Evolutionary conservation across 2,329 filamentous ascomycete species (phyloP).

Genomic region (Neopestalotiopsis clavispora): DNA sequence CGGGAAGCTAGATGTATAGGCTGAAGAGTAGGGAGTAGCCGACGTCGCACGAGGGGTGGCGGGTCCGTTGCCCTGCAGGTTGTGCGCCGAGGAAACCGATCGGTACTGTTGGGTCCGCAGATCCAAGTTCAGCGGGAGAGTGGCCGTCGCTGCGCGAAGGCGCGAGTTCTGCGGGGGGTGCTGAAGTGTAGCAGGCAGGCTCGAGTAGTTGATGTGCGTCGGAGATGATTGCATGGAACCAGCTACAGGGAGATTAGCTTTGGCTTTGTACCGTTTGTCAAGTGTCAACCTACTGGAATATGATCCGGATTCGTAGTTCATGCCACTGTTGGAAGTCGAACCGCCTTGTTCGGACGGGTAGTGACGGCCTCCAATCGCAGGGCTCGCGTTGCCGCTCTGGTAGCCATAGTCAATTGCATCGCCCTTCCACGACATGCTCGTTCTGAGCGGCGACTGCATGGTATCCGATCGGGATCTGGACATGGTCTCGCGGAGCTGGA

Average conservation of each 20-base stretch:
- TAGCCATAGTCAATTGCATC: slow-evolving; percentile 64
- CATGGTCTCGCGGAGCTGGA: slow-evolving; percentile 63
- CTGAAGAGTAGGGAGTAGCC: slow-evolving; percentile 47
- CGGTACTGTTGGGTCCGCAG: slow-evolving; percentile 36
- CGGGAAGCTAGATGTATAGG: slow-evolving; percentile 56
- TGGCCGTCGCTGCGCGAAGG: slow-evolving; percentile 49
- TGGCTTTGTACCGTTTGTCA: not conserved
- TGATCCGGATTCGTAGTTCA: slow-evolving; percentile 55
- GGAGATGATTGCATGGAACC: slow-evolving; percentile 52
- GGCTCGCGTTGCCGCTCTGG: slow-evolving; percentile 49
- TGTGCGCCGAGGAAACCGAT: slow-evolving; percentile 32
- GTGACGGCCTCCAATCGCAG: slow-evolving; percentile 51
- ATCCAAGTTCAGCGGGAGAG: slow-evolving; percentile 36
- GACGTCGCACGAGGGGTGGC: slow-evolving; percentile 42
- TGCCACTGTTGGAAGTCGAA: slow-evolving; percentile 43
- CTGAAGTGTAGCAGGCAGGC: slow-evolving; percentile 45
- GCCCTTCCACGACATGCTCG: slow-evolving; percentile 68
- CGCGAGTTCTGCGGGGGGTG: slow-evolving; percentile 51
- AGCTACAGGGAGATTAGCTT: slow-evolving; percentile 35
- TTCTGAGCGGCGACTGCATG: slow-evolving; percentile 61
- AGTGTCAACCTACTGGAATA: slow-evolving; percentile 53
- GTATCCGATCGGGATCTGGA: slow-evolving; percentile 61
- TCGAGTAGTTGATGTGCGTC: slow-evolving; percentile 55
- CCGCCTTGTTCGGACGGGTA: slow-evolving; percentile 56
- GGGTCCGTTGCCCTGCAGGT: slow-evolving; percentile 34